These are phyloP conservation scores for Melampsora americana DNA, from an alignment of 1,284 basidiomycete species.

Conservation along the genomic window DNA sequence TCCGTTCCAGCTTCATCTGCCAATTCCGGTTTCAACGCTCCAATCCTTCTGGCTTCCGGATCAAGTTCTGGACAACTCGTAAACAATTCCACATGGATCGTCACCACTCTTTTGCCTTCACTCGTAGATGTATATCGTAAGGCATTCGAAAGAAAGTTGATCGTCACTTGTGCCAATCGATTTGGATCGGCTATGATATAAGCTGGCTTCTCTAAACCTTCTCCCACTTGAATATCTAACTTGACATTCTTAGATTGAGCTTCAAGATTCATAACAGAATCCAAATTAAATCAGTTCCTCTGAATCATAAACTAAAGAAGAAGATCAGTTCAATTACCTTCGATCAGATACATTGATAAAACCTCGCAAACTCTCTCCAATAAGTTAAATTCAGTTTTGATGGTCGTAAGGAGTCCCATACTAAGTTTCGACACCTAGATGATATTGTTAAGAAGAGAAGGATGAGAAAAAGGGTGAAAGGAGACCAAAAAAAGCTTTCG, in stretches of 20 bases:
- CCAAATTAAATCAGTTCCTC: not conserved
- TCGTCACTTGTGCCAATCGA: conserved; percentile 37
- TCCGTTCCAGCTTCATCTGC: conserved; percentile 3
- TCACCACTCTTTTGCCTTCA: conserved; percentile 25
- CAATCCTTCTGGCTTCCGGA: conserved; percentile 28
- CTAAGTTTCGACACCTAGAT: conserved; percentile 40
- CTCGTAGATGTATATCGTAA: conserved; percentile 36
- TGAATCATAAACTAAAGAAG: not conserved
- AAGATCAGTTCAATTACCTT: conserved; percentile 13
- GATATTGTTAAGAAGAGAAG: not conserved
- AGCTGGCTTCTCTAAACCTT: conserved; percentile 27
- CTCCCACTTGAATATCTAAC: conserved; percentile 28
- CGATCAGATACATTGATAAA: conserved; percentile 40
- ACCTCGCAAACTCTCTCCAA: conserved; percentile 33
- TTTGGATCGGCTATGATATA: conserved; percentile 41
- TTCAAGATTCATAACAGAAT: not conserved
- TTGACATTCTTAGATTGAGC: conserved; percentile 39
- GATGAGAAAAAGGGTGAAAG: too few species aligned
- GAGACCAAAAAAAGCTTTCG: too few species aligned
- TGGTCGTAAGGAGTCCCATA: conserved; percentile 36
- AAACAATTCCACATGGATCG: conserved; percentile 34
- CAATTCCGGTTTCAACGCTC: conserved; percentile 21
- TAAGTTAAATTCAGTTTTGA: conserved; percentile 39
- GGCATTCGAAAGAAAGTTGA: conserved; percentile 42
- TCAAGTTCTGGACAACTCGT: conserved; percentile 28